Conservation (phyloP, 345 rosid species). For the Eutrema heterophyllum region DNA sequence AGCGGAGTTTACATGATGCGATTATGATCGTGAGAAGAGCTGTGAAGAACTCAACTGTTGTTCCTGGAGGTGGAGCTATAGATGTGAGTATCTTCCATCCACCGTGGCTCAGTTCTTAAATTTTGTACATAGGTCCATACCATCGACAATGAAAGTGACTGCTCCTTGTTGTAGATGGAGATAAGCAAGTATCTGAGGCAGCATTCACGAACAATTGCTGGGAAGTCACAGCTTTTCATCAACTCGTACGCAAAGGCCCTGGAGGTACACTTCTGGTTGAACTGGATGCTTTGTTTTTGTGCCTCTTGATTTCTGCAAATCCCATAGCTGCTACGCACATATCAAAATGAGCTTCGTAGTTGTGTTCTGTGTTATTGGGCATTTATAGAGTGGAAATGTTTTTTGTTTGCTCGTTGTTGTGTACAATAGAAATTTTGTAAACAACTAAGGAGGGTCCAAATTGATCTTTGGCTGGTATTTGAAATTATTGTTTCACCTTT, state of each 20-base stretch:
- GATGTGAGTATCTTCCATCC: constrained; percentile 57
- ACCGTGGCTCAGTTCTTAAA: not conserved
- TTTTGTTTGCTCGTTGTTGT: not conserved
- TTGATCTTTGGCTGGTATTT: not conserved
- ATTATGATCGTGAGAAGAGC: constrained; percentile 99
- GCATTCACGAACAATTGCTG: constrained; percentile 94
- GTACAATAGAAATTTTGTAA: not conserved
- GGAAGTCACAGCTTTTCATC: constrained; percentile 92
- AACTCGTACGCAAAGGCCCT: constrained; percentile 98
- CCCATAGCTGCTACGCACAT: not conserved
- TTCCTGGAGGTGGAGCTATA: constrained; percentile 99
- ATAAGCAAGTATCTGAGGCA: constrained; percentile 86
- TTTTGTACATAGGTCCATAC: not conserved
- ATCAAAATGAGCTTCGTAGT: not conserved
- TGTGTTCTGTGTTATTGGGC: not conserved
- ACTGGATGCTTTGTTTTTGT: constrained; percentile 2
- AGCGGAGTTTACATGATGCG: constrained; percentile 98
- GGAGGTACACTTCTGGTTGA: constrained; percentile 52
- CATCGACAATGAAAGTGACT: constrained; percentile 5
- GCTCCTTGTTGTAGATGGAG: constrained; percentile 72
- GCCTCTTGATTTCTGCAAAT: not conserved
- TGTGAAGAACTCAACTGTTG: constrained; percentile 91
- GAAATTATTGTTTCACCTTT: not conserved
- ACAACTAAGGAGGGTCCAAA: not conserved
- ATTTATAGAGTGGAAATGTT: not conserved